phyloP scores from a whole-genome alignment of 1,284 basidiomycete species.

The Rhodotorula sp. region DNA sequence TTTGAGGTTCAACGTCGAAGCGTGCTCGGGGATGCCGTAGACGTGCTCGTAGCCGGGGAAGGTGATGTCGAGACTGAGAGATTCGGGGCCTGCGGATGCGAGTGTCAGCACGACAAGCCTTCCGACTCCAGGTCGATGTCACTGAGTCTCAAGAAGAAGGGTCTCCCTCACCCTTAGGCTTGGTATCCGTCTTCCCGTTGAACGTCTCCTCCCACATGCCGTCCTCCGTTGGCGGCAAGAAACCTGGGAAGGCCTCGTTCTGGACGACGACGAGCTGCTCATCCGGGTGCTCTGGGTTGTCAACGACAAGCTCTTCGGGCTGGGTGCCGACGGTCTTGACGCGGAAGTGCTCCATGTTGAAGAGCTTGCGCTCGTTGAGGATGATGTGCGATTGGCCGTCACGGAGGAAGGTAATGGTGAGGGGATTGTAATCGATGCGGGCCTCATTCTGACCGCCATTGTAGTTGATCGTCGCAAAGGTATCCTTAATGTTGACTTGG shows the following conservation, averaged over 20 bases:
- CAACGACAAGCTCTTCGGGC: constrained; percentile 43
- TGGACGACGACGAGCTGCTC: constrained; percentile 54
- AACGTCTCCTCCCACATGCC: constrained; percentile 89
- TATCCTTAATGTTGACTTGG: constrained; percentile 60
- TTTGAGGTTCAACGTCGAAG: constrained; percentile 82
- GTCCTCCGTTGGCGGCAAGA: constrained; percentile 61
- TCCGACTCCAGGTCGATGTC: too few species aligned
- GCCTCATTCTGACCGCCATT: constrained; percentile 55
- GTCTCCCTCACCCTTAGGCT: constrained; percentile 76
- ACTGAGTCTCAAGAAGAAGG: background rate
- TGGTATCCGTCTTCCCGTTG: constrained; percentile 79
- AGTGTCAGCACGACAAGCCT: background rate
- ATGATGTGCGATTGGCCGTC: constrained; percentile 75
- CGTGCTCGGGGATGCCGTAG: constrained; percentile 96
- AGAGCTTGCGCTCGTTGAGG: constrained; percentile 80
- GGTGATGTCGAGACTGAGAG: constrained; percentile 83
- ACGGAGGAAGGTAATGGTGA: constrained; percentile 68
- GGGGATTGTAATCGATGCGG: constrained; percentile 66
- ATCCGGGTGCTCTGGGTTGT: constrained; percentile 45
- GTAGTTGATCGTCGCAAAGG: constrained; percentile 49
- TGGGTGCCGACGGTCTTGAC: constrained; percentile 55
- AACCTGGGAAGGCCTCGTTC: constrained; percentile 50
- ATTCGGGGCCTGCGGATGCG: constrained; percentile 73
- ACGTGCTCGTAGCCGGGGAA: constrained; percentile 88
- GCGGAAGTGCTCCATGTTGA: constrained; percentile 98